Evolutionary conservation across 2,329 filamentous ascomycete genomes (phyloP).

Genomic region (Aspergillus ochraceus): DNA sequence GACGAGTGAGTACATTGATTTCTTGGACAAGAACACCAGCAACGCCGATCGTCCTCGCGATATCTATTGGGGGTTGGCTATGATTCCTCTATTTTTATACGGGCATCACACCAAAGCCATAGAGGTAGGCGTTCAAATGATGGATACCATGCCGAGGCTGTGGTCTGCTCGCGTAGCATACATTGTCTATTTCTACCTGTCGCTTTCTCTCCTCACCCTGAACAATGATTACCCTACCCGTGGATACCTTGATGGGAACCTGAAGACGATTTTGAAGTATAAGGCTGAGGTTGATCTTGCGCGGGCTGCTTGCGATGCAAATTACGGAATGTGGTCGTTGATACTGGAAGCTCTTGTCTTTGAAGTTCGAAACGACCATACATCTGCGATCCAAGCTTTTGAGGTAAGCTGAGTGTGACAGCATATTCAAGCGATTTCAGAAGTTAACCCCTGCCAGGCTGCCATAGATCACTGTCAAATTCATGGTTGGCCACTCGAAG

Average conservation of each 20-base stretch:
- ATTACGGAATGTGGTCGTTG: slow-evolving; percentile 60
- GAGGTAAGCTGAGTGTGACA: slow-evolving; percentile 28
- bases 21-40: slow-evolving; percentile 44
- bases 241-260: slow-evolving; percentile 47
- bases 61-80: slow-evolving; percentile 54
- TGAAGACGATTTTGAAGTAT: slow-evolving; percentile 51
- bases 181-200: slow-evolving; percentile 47
- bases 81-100: slow-evolving; percentile 49
- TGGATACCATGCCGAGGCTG: slow-evolving; percentile 43
- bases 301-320: slow-evolving; percentile 56
- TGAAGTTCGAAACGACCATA: slow-evolving; percentile 50
- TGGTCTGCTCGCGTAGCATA: slow-evolving; percentile 48
- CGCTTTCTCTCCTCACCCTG: slow-evolving; percentile 44
- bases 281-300: slow-evolving; percentile 55
- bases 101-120: slow-evolving; percentile 49
- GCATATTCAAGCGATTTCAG: background rate
- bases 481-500: slow-evolving; percentile 58
- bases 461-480: slow-evolving; percentile 62
- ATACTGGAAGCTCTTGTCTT: slow-evolving; percentile 57
- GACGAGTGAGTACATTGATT: slow-evolving; percentile 49
- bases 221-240: slow-evolving; percentile 44
- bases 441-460: slow-evolving; percentile 42
- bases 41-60: slow-evolving; percentile 55
- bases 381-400: slow-evolving; percentile 44
- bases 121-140: slow-evolving; percentile 42